These are phyloP conservation scores for Suillus discolor DNA, from an alignment of 768 basidiomycete genomes.

Conservation along the genomic window DNA sequence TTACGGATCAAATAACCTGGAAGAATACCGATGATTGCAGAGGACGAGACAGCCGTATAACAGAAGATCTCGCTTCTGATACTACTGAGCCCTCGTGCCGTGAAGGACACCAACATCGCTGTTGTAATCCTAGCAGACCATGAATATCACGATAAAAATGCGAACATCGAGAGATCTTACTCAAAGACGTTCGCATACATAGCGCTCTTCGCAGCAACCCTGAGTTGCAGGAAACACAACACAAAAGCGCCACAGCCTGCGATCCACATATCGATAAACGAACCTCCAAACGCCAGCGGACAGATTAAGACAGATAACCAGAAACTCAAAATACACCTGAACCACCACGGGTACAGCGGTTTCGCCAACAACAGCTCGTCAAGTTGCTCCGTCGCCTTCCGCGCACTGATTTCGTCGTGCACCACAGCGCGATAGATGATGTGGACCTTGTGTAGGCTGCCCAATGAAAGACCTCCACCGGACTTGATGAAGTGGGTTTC, in stretches of 20 bases:
- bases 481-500: conserved; percentile 90
- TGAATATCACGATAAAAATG: conserved; percentile 12
- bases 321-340: conserved; percentile 71
- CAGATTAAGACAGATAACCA: conserved; percentile 77
- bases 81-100: conserved; percentile 79
- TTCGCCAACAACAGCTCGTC: conserved; percentile 62
- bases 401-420: conserved; percentile 90
- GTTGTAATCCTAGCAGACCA: conserved; percentile 67
- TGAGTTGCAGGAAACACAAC: conserved; percentile 70
- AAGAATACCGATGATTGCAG: conserved; percentile 85
- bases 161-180: conserved; percentile 39
- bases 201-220: conserved; percentile 71
- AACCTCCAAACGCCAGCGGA: conserved; percentile 83
- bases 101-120: conserved; percentile 79
- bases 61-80: conserved; percentile 82
- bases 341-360: conserved; percentile 62
- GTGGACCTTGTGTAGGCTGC: conserved; percentile 84
- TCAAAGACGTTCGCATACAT: conserved; percentile 93
- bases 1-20: conserved; percentile 85
- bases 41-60: conserved; percentile 88
- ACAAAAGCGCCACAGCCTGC: conserved; percentile 69
- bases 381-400: conserved; percentile 66
- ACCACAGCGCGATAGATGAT: conserved; percentile 84
- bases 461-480: conserved; percentile 75
- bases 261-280: conserved; percentile 85